Conservation (phyloP, 2,329 filamentous ascomycete genomes). For the Eurotiales sp. region DNA sequence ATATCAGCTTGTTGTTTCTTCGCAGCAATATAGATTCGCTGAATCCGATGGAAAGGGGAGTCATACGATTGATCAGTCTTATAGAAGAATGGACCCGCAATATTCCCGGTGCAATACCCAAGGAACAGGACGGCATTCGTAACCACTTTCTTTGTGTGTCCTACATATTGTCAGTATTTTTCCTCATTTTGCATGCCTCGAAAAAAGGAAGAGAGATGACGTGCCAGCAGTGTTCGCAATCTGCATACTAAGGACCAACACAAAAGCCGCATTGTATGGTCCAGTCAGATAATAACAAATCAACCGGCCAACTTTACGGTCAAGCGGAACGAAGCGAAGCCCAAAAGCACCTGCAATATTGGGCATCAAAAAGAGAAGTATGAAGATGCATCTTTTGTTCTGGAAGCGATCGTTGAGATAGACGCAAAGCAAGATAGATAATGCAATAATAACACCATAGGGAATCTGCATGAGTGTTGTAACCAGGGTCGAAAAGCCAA, state of each 20-base stretch:
- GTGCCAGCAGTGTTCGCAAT: conserved; percentile 42
- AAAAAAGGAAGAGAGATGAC: not conserved
- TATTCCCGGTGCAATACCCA: conserved; percentile 59
- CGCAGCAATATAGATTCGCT: not conserved
- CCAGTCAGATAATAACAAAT: conserved; percentile 58
- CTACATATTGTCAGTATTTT: conserved; percentile 21
- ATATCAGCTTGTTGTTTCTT: conserved; percentile 1
- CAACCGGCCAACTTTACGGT: conserved; percentile 52
- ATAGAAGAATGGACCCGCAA: conserved; percentile 62
- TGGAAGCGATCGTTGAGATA: conserved; percentile 47
- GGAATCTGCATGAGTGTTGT: conserved; percentile 55
- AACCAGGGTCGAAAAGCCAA: conserved; percentile 52
- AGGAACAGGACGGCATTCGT: conserved; percentile 61
- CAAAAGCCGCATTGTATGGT: conserved; percentile 53
- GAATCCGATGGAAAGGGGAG: not conserved
- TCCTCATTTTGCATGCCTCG: not conserved
- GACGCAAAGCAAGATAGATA: conserved; percentile 49
- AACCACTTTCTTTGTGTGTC: conserved; percentile 62
- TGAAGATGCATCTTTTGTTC: conserved; percentile 51
- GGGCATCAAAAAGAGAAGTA: conserved; percentile 55
- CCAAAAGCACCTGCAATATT: conserved; percentile 59
- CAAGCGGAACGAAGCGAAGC: conserved; percentile 50
- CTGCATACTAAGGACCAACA: conserved; percentile 47
- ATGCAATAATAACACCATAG: conserved; percentile 47
- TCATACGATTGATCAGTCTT: conserved; percentile 48